Percentiles rank a stretch among this genome's conserved stretches.
Evolutionary conservation across 345 rosid species (phyloP).

Genomic region (Geranium rotundifolium): DNA sequence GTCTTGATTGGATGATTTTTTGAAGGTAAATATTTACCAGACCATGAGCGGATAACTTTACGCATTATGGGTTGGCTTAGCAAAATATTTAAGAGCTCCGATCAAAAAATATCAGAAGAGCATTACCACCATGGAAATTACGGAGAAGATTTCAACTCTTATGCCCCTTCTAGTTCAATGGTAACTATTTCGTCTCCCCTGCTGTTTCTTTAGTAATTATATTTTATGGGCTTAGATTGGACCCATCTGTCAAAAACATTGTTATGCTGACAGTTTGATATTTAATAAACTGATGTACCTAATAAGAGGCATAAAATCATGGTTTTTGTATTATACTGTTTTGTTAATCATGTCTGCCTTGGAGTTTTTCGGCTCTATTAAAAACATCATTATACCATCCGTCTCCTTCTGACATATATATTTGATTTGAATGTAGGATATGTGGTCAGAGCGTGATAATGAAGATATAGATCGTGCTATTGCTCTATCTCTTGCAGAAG

Average conservation of each 20-base stretch:
- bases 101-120: conserved; percentile 38
- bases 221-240: not conserved
- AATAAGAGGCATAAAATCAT: too few species aligned
- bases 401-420: conserved; percentile 7
- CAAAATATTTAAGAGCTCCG: conserved; percentile 69
- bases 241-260: too few species aligned
- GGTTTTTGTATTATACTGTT: too few species aligned
- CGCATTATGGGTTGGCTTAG: conserved; percentile 73
- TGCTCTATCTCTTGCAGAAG: conserved; percentile 71
- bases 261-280: too few species aligned
- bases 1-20: not conserved
- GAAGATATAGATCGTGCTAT: conserved; percentile 81
- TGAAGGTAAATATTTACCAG: conserved; percentile 33
- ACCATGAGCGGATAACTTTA: conserved; percentile 37
- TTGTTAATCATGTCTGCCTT: not conserved
- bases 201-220: not conserved
- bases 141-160: conserved; percentile 27
- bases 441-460: conserved; percentile 42
- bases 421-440: conserved; percentile 30
- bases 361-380: not conserved
- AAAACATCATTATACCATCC: conserved; percentile 1
- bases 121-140: conserved; percentile 33
- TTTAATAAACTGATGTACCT: too few species aligned
- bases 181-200: not conserved
- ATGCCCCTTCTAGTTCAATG: conserved; percentile 53